Evolutionary conservation across 192 early-diverging fungal genomes (phyloP), one percentile per base, ranked within the genome.

Genomic region (Entomortierella chlamydospora): DNA sequence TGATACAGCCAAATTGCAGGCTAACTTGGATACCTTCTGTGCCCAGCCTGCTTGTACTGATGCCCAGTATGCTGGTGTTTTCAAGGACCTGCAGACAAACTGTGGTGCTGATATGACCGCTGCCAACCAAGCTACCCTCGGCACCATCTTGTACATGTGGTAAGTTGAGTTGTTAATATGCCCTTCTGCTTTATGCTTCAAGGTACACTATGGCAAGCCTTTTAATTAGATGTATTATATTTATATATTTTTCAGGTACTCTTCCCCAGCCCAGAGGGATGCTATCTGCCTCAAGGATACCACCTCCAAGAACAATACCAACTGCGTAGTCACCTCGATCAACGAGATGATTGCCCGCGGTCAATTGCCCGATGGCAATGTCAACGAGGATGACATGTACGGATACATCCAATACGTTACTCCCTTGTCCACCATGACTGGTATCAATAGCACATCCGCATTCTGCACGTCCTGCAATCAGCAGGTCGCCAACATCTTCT

Each of bases 391-490:
- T 41, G 76, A 79, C 26, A 30, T 79, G 10, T 79, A 70, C 33
- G 68, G 68, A 15, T 79, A 79, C 68, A 37, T 79, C 4, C 76
- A 79, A 37, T 79, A 70, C 31, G 76, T 79, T 28, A 79, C 61
- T 37, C 76, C 76, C 23, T 33, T 79, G 43, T 1, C 34, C 50
- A 60, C 29, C 17, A 18, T 56, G 39, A 47, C 31, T 22, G 33
- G 31, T 23, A 61, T 41, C 33, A 66, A 65, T 51, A 49, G 43
- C n/a, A 61, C 62, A 9, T 25, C 26, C 15, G 45, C 45, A 9
- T 70, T 79, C 63, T 79, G 76, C 50, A 65, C 76, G 1, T 0
- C 57, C 17, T 79, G 76, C 45, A 79, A 79, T 41, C 57, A 79
- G 30, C 57, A 70, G 57, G 63, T 79, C 10, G 76, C 76, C 49